These are phyloP conservation scores for Senecio squalidus DNA, from an alignment of 140 eudicot species.

Conservation along the genomic window DNA sequence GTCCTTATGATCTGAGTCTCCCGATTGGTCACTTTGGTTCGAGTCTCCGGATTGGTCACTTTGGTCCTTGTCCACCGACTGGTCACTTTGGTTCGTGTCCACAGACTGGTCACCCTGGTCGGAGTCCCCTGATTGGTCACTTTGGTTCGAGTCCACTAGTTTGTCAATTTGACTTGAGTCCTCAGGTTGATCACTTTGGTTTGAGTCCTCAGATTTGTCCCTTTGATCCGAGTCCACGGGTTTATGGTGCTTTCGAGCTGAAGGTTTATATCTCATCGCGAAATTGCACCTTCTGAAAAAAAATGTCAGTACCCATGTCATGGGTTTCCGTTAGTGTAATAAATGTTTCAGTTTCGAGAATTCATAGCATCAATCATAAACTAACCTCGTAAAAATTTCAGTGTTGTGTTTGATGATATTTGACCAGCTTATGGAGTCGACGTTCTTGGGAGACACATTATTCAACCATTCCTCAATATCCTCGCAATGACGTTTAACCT, in stretches of 20 bases:
- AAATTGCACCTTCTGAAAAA: too few species aligned
- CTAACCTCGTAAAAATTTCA: conserved; percentile 49
- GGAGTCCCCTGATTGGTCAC: not conserved
- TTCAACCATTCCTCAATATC: conserved; percentile 49
- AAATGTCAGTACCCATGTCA: too few species aligned
- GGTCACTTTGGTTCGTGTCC: not conserved
- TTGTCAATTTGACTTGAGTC: not conserved
- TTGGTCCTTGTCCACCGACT: not conserved
- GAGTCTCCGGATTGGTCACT: not conserved
- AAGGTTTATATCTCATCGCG: not conserved
- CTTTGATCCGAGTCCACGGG: not conserved
- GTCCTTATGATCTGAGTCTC: not conserved
- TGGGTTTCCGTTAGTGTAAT: too few species aligned
- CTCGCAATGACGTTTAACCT: conserved; percentile 50
- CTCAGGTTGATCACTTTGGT: not conserved
- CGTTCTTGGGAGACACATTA: conserved; percentile 33
- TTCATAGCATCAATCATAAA: too few species aligned
- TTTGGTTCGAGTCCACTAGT: not conserved
- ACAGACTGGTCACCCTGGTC: not conserved
- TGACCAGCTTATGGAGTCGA: conserved; percentile 48
- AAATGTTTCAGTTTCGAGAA: too few species aligned
- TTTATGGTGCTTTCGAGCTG: not conserved
- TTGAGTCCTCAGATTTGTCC: not conserved
- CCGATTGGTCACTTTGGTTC: not conserved
- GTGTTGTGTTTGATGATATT: conserved; percentile 33